Evolutionary conservation across 2,329 filamentous ascomycete genomes (phyloP), one percentile per base, ranked within the genome.

Genomic region (Penicillium sp.): DNA sequence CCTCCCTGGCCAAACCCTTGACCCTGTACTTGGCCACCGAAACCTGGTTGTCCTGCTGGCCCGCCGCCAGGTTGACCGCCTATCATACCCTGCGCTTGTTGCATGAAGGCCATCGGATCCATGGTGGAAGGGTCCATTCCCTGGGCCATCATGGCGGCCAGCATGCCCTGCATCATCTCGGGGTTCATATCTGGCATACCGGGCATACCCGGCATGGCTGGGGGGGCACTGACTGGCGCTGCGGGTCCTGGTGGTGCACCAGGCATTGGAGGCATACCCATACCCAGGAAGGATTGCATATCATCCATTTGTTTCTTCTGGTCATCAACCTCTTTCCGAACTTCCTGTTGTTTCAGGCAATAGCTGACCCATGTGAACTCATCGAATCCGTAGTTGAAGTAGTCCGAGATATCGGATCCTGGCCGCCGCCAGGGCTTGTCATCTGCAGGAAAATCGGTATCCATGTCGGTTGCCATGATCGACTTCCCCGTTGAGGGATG

Each of bases 331-430:
- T 91, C 87, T 51, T 80, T 80, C 13, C 86, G 80, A 57, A 96
- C 76, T 16, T 74, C 75, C 51, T 93, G 83, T 64, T 97, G 93
- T 60, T 94, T 94, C 44, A 88, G 75, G 20, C 90, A 89, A 64
- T 98, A 98, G 38, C 90, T 79, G 4, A 90, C 86, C 93, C 93
- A 98, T 1, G 90, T 95, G 67, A 96, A 97, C 67, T 97, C 91
- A 69, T 97, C 91, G 61, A 97, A 97, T 43, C 91, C 91, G 68
- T 97, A 97, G 73, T 97, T 97, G 79, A 97, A 97, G 70, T 94
- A 97, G 64, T 98, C 93, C 44, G 86, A 93, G 39, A 95, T 81
- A 59, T 98, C 93, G 8, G 91, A 90, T 32, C 93, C 93, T 0
- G 93, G 93, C 50, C 90, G 84, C 30, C 93, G 83, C 93, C 93